Evolutionary conservation across 257 asterid genomes (phyloP), one percentile per base, ranked within the genome.

Genomic region (Jaltomata sinuosa): DNA sequence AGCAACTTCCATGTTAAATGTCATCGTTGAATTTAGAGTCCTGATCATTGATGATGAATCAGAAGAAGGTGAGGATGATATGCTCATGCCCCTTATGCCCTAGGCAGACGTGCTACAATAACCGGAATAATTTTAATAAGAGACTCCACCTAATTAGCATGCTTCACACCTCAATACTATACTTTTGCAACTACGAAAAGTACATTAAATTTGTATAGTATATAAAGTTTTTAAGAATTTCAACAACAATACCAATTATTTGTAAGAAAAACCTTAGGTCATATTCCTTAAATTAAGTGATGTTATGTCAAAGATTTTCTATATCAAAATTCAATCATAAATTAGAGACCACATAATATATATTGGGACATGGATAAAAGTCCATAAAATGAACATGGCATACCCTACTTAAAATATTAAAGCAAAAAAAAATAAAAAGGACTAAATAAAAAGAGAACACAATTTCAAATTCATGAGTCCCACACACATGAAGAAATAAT

Each of bases 291-390:
- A 83, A 19, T 82, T 84, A 85, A 85, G 89, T 82, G 89, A 83
- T 85, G 90, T 84, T 81, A 83, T 72, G 84, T 87, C 90, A 77
- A 27, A 15, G 22, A 25, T 87, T 83, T 82, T 61, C 10, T 34
- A 42, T 55, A 29, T 38, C 77, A 82, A 85, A 64, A 84, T 74
- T 65, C 42, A 84, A 86, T 77, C n/a, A 84, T 83, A 59, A 69
- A 69, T 11, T 67, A 68, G 36, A 77, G 34, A 59, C 88, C 93
- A 89, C 90, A 84, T 90, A 92, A 89, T 71, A 76, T 11, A 89
- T 71, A 76, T 11, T 11, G 50, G 86, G 85, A 77, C 87, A 85
- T 80, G 65, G 59, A 67, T 50, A 52, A 80, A 78, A 52, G 67
- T 77, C 84, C 85, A 77, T 62, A 79, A 85, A 55, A 77, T 52